Percentiles rank a stretch among this genome's conserved stretches.
Evolutionary conservation across 441 rosid species (phyloP).

Genomic region (Pelargonium fulgidum): DNA sequence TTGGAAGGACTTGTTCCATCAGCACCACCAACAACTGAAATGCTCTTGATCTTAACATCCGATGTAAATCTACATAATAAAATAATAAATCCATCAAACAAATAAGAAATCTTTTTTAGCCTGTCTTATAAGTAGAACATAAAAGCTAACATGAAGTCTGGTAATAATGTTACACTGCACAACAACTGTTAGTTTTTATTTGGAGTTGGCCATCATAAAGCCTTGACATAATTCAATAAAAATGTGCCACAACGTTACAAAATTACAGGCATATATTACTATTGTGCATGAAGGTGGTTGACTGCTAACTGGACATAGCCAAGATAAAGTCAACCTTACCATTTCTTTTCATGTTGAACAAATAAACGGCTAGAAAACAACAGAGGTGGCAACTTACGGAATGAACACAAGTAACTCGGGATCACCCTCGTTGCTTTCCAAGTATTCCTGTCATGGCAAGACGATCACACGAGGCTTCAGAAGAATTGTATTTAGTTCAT

Average conservation of each 20-base stretch:
- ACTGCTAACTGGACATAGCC: not conserved
- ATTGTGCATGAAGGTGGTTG: no score
- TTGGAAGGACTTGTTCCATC: slow-evolving; percentile 95
- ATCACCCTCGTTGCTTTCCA: slow-evolving; percentile 95
- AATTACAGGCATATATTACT: not conserved
- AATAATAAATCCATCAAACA: slow-evolving; percentile 18
- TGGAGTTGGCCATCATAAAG: not conserved
- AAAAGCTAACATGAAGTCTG: not conserved
- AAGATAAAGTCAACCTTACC: not conserved
- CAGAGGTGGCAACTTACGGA: slow-evolving; percentile 53
- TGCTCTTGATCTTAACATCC: slow-evolving; percentile 93
- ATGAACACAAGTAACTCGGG: slow-evolving; percentile 88
- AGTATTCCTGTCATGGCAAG: slow-evolving; percentile 48
- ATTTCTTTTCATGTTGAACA: not conserved
- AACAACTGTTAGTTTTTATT: not conserved
- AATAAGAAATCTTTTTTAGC: slow-evolving; percentile 8
- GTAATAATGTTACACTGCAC: not conserved
- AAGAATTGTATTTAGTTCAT: not conserved
- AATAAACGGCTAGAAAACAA: slow-evolving; percentile 2
- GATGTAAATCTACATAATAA: slow-evolving; percentile 58
- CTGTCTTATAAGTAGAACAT: not conserved
- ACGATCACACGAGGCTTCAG: not conserved
- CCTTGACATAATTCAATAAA: not conserved
- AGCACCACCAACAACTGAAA: slow-evolving; percentile 80
- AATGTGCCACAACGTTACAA: not conserved